phyloP scores from a whole-genome alignment of 2,329 filamentous ascomycete genomes.

The Talaromyces atroroseus region DNA sequence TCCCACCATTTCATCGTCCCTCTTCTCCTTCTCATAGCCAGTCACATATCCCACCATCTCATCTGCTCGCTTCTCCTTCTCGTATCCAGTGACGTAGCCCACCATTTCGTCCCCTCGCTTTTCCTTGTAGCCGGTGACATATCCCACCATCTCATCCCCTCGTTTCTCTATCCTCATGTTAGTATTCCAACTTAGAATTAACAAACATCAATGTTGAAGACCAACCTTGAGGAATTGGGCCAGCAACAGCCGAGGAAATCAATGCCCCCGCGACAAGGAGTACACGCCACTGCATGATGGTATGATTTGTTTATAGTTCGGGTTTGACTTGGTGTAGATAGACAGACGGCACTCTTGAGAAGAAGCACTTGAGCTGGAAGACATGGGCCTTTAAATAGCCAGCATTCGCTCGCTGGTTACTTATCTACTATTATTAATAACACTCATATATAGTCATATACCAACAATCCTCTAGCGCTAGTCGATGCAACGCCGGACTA shows the following conservation, averaged over 20 bases:
- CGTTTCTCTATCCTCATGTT: neutral
- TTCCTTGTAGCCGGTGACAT: neutral
- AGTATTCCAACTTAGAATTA: neutral
- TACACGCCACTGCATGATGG: neutral
- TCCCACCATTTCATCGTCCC: neutral
- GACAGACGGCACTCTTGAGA: neutral
- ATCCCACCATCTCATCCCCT: neutral
- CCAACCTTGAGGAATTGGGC: conserved; percentile 16
- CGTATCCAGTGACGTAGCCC: neutral
- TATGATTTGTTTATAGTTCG: neutral
- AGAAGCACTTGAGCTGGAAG: neutral
- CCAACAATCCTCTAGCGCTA: too few relatives aligned
- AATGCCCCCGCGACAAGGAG: conserved; percentile 15
- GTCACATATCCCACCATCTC: neutral
- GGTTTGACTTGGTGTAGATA: neutral
- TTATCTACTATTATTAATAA: too few relatives aligned
- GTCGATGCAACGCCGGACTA: too few relatives aligned
- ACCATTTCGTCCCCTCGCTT: neutral
- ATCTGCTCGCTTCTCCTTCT: neutral
- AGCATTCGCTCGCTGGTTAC: too few relatives aligned
- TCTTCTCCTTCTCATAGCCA: neutral
- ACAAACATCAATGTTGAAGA: neutral
- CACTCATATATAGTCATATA: too few relatives aligned
- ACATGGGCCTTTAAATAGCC: neutral
- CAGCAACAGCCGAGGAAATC: conserved; percentile 22